Base-by-base conservation (phyloP, 2,329 filamentous ascomycete species). In the Blastomyces silverae region DNA sequence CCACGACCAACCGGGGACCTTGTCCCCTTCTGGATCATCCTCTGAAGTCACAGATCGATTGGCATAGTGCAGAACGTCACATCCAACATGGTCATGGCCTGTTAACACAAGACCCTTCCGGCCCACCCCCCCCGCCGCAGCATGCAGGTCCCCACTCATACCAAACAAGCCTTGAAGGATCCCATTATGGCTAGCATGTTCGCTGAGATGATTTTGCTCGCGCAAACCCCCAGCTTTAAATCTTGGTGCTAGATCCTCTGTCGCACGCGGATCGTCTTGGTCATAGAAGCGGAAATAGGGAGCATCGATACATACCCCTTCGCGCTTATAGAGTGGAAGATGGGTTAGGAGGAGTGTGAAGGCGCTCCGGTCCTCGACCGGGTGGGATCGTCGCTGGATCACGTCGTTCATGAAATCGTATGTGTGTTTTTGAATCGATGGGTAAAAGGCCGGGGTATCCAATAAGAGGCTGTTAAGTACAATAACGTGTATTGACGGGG, bases 81-180 rank as follows among this genome's bases (percentile, higher is more conserved):
- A 99, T 7, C 94, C 94, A 70, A 90, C 90, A 75, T 99, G 94
- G 73, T 99, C 94, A 74, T 99, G 94, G 0, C 94, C 94, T 60
- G 92, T 97, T 50, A 99, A 78, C 34, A 99, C 87, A 6, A 97
- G 79, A 0, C 93, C 92, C 10, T 81, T 83, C 20, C 91, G 82
- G 1, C 91, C 91, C 62, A 79, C 78, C 0, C 91, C 91, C 13
- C 77, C 73, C 0, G 81, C 86, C 0, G 85, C 80, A 0, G 85
- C 88, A 39, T 79, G 75, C 0, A 79, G 71, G 67, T 90, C 83
- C 6, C 84, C 85, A 71, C 81, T 90, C 77, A 94, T 86, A 13
- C 91, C 91, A 69, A 91, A 92, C 2, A 97, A 84, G 1, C 91
- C 90, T 75, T 95, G 87, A 0, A 97, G 79, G n/a, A 97, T 85